phyloP scores from a whole-genome alignment of 1,139 yeast species.

The Candida sp. region DNA sequence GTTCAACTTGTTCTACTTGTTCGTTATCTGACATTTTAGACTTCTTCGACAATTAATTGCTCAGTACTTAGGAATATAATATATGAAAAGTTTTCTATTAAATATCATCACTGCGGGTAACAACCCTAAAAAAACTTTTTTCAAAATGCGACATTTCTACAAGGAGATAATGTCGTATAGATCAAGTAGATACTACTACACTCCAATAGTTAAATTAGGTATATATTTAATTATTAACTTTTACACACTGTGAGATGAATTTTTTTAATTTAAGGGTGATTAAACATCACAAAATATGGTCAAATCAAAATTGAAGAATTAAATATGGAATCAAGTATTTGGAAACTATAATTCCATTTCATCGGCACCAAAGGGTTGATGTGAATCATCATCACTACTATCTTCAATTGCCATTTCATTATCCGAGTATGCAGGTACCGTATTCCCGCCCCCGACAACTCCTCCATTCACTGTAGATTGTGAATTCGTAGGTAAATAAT shows the following conservation, averaged over 20 bases:
- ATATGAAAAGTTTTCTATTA: constrained; percentile 7
- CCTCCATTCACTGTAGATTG: constrained; percentile 8
- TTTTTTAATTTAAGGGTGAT: not conserved
- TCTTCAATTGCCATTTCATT: constrained; percentile 39
- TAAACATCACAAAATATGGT: not conserved
- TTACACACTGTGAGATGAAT: not conserved
- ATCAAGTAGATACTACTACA: no score
- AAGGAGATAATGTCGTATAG: no score
- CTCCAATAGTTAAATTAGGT: no score
- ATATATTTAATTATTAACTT: not conserved
- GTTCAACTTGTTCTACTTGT: no score
- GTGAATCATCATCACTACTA: constrained; percentile 32
- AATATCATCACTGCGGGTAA: not conserved
- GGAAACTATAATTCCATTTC: constrained; percentile 68
- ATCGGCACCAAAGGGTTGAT: constrained; percentile 61
- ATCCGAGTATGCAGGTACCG: constrained; percentile 12
- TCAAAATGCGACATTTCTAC: no score
- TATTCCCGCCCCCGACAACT: constrained; percentile 13
- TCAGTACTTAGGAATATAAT: constrained; percentile 49
- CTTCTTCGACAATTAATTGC: constrained; percentile 90
- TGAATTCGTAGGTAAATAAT: constrained; percentile 5
- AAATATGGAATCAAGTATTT: not conserved
- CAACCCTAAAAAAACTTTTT: not conserved
- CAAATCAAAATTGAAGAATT: not conserved
- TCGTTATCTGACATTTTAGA: constrained; percentile 87